These are phyloP conservation scores for Magnolia officinalis DNA, from an alignment of 164 flowering plant genomes.

Conservation along the genomic window DNA sequence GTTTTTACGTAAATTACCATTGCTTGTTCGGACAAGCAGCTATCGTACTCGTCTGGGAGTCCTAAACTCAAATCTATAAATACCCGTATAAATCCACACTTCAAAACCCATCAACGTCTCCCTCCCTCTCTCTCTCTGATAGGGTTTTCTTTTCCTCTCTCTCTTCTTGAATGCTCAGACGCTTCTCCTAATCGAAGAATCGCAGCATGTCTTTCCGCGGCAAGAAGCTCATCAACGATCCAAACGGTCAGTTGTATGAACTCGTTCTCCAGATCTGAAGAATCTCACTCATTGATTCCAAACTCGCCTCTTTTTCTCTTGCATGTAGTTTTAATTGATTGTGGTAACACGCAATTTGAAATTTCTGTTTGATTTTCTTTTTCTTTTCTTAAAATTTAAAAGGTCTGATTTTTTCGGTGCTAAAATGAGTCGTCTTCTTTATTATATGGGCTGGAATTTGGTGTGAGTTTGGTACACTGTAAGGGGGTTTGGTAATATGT, in stretches of 20 bases:
- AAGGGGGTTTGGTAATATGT: background rate
- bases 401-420: background rate
- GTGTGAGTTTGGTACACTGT: background rate
- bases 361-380: background rate
- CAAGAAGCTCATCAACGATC: conserved; percentile 81
- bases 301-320: background rate
- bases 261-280: background rate
- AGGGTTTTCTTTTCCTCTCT: conserved; percentile 6
- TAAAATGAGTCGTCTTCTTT: background rate
- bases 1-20: background rate
- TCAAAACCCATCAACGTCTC: background rate
- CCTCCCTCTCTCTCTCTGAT: background rate
- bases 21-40: conserved; percentile 4
- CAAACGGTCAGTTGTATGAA: conserved; percentile 42
- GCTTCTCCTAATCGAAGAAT: background rate
- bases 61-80: background rate
- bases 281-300: background rate
- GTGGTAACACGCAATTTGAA: background rate
- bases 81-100: background rate
- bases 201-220: conserved; percentile 49
- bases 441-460: background rate
- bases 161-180: background rate
- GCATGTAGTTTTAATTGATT: background rate
- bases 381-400: background rate
- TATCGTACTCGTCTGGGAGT: background rate